Evolutionary conservation across 2,329 filamentous ascomycete species (phyloP).

Genomic region (Fusarium tuaranense): DNA sequence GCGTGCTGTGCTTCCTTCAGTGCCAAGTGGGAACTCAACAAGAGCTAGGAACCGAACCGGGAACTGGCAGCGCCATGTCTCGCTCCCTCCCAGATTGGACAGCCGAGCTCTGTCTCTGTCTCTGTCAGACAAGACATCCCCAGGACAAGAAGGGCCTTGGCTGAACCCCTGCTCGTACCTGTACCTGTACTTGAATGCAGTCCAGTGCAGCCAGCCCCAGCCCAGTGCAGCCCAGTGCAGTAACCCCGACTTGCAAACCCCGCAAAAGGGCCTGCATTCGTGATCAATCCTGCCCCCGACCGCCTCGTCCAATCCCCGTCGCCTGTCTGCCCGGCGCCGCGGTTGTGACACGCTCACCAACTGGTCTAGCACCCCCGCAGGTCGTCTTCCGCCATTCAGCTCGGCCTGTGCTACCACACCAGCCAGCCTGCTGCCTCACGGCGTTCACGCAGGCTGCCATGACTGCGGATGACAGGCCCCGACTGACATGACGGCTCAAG

Average conservation of each 20-base stretch:
- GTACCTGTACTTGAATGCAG: neutral
- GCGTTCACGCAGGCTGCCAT: slow-evolving; percentile 16
- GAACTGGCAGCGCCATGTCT: slow-evolving; percentile 13
- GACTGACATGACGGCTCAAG: neutral
- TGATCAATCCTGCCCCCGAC: slow-evolving; percentile 33
- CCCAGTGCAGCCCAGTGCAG: neutral
- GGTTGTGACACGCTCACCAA: slow-evolving; percentile 19
- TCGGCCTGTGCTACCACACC: slow-evolving; percentile 14
- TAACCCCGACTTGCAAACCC: slow-evolving; percentile 34
- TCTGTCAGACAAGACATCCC: neutral
- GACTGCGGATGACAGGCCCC: slow-evolving; percentile 1
- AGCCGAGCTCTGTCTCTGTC: neutral
- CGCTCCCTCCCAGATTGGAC: slow-evolving; percentile 6
- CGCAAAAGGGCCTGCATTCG: slow-evolving; percentile 37
- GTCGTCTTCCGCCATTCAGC: slow-evolving; percentile 10
- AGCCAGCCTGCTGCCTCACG: slow-evolving; percentile 12
- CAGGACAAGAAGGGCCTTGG: slow-evolving; percentile 13
- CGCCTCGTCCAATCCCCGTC: slow-evolving; percentile 21
- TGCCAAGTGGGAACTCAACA: slow-evolving; percentile 23
- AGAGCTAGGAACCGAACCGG: slow-evolving; percentile 22
- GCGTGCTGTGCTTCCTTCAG: slow-evolving; percentile 36
- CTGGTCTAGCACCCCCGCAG: slow-evolving; percentile 4
- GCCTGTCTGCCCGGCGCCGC: slow-evolving; percentile 32
- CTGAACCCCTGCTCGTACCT: slow-evolving; percentile 33
- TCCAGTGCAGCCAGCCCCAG: neutral